Evolutionary conservation across 306 rosid species (phyloP).

Genomic region (Rubus idaeus): DNA sequence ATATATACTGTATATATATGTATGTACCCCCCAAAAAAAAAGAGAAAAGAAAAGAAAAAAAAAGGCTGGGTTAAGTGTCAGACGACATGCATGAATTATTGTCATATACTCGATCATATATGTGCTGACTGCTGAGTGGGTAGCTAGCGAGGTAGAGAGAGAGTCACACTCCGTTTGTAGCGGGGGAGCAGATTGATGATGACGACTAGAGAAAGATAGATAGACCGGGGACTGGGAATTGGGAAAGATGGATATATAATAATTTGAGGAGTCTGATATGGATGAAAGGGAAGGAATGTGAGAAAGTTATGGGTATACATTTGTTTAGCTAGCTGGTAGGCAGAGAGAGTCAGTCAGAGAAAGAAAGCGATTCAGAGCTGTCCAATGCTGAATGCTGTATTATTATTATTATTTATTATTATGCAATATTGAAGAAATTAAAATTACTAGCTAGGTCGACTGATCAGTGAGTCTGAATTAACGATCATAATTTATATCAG

Average conservation of each 20-base stretch:
- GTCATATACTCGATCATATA: too few species aligned
- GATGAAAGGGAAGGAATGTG: conserved; percentile 49
- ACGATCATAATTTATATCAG: not conserved
- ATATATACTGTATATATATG: not conserved
- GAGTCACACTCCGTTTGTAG: conserved; percentile 43
- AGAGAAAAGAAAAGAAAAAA: not conserved
- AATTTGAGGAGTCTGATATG: conserved; percentile 39
- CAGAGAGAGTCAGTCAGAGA: conserved; percentile 2
- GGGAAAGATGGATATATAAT: conserved; percentile 31
- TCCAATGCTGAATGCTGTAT: not conserved
- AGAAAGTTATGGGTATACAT: conserved; percentile 62
- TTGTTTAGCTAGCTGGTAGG: conserved; percentile 24
- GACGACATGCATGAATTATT: conserved; percentile 55
- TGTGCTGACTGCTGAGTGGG: not conserved
- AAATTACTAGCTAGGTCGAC: not conserved
- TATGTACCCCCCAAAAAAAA: not conserved
- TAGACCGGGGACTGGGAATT: conserved; percentile 18
- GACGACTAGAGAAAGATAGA: conserved; percentile 25
- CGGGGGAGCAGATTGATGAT: conserved; percentile 81
- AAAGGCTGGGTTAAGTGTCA: conserved; percentile 24
- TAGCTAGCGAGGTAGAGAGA: conserved; percentile 21
- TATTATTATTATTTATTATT: not conserved
- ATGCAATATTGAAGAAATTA: not conserved
- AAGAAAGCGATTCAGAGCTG: not conserved
- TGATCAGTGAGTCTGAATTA: not conserved